Evolutionary conservation across 148 eudicot genomes (phyloP), one percentile per base, ranked within the genome.

Genomic region (Rhododendron williamsianum): DNA sequence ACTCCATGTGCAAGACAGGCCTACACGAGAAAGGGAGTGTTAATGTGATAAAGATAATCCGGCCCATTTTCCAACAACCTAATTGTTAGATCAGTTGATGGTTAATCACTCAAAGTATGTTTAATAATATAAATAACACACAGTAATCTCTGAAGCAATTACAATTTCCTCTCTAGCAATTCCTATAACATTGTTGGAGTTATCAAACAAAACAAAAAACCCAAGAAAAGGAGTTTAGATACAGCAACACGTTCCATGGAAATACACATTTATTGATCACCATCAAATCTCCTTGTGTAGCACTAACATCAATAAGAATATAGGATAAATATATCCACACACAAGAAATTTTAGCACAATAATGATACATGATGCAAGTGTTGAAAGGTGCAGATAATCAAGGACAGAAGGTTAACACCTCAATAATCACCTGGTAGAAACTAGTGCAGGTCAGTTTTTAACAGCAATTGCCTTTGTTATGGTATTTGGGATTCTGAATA

Each of bases 401-500:
- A 38, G 43, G 43, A 38, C 43, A 38, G 43, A 60, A 30, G 49
- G 9, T 60, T 43, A 74, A 81, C 38, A 81, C 73, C 21, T 67
- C 21, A 43, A 67, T 54, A 83, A 54, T 73, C 88, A 97, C 99
- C 98, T 85, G 98, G 98, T 79, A 82, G 94, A 87, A 86, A 92
- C 86, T 71, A 87, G 80, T 19, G 98, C 98, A 67, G 98, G 98
- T 85, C 91, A 89, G 82, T 41, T 92, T 77, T 85, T 84, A 84
- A 97, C 91, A 86, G 86, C 56, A 86, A 87, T 86, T 56, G 98
- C 98, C 91, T 97, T 95, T 78, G 98, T 95, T 82, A 97, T 90
- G 72, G 98, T 97, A 23, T 94, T 82, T 54, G 98, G 98, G 88
- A 97, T 92, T 89, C 98, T 88, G 84, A 97, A 97, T 63, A 97